Base-by-base conservation (phyloP, 768 basidiomycete species). In the Psilocybe subaeruginosa region DNA sequence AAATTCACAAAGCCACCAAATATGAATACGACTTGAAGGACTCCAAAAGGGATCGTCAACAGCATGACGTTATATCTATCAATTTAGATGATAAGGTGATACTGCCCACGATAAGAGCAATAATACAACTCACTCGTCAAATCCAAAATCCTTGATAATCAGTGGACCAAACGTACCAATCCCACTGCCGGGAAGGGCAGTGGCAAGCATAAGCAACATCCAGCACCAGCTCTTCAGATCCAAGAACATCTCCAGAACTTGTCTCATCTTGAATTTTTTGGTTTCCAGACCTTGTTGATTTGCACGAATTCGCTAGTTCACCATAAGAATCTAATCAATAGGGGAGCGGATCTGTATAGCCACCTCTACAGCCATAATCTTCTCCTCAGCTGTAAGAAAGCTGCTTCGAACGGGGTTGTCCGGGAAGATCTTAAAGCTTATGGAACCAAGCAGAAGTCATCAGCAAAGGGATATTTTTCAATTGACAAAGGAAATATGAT, bases 151-250 rank as follows among this genome's bases (percentile, higher is more conserved):
- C 19, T 63, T 65, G 7, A 77, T 47, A 23, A 77, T 74, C 50
- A 75, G 59, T 2, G 74, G 76, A 2, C 74, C 72, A 59, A 75
- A 77, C 2, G 66, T 54, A 0, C 29, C 56, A 23, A 74, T 69
- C 0, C 72, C 73, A 2, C 66, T 70, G 3, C 53, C 60, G 16
- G 76, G 74, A 27, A 74, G 66, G 3, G 68, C 52, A 8, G 68
- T 47, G 0, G 66, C 52, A 33, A 75, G 64, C 33, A 69, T 58
- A 7, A 75, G 61, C 5, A 61, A 27, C 68, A 73, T 68, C 74
- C 76, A 75, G 46, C 68, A 73, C 74, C 76, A 77, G 46, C 73
- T 74, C 59, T 77, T 77, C 12, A 73, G 33, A 54, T 75, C 76
- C 23, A 69, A 59, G 9, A 77, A 53, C 69, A 71, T 77, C 54